A percentile compares a stretch with the other conserved stretches of the same genome.
Conservation (phyloP, 2,329 filamentous ascomycete species). For the Coniella vitis region DNA sequence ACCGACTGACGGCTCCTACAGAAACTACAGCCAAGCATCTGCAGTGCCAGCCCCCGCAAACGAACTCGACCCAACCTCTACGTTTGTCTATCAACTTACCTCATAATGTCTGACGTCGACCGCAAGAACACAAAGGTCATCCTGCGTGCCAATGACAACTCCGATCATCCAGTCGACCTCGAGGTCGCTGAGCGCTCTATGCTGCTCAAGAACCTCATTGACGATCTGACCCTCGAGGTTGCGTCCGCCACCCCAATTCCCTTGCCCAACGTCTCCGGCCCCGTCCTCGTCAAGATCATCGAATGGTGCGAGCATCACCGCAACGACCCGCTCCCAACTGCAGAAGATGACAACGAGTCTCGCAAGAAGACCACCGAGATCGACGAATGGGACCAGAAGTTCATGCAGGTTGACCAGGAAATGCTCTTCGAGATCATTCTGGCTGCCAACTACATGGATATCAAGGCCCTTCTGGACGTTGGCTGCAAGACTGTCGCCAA, state of each 20-base stretch:
- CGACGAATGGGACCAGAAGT: slow-evolving; percentile 99
- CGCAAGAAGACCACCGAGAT: slow-evolving; percentile 99
- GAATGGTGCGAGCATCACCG: slow-evolving; percentile 98
- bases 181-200: slow-evolving; percentile 84
- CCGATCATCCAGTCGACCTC: slow-evolving; percentile 55
- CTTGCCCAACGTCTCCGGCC: slow-evolving; percentile 85
- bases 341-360: slow-evolving; percentile 86
- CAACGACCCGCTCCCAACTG: slow-evolving; percentile 71
- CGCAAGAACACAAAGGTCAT: slow-evolving; percentile 30
- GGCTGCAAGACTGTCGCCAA: slow-evolving; percentile 99
- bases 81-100: background rate
- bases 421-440: slow-evolving; percentile 99
- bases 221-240: slow-evolving; percentile 70
- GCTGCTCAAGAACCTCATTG: slow-evolving; percentile 97
- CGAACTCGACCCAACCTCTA: too few relatives aligned
- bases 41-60: too few relatives aligned
- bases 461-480: slow-evolving; percentile 95
- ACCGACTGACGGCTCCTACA: too few relatives aligned
- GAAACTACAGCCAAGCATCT: too few relatives aligned
- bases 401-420: slow-evolving; percentile 99
- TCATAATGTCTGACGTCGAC: slow-evolving; percentile 25
- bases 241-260: slow-evolving; percentile 65
- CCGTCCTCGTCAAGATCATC: slow-evolving; percentile 90
- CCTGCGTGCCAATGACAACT: slow-evolving; percentile 45
- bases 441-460: slow-evolving; percentile 96